Conservation (phyloP, 768 basidiomycete species). For the Podaxis sp. region DNA sequence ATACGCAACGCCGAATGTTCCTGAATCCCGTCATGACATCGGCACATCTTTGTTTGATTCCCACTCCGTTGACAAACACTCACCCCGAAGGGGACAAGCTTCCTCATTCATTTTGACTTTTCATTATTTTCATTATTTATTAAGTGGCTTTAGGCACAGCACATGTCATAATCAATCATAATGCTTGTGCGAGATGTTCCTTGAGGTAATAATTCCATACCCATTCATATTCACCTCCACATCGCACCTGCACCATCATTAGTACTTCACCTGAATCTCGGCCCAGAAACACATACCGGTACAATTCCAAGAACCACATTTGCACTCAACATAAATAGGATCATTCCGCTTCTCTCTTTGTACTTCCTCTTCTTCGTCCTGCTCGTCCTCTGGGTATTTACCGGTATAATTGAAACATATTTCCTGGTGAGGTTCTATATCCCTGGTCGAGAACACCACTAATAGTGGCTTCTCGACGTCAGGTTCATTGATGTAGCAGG, state of each 20-base stretch:
- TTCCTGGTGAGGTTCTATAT: slow-evolving; percentile 67
- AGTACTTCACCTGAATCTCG: not conserved
- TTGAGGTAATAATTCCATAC: no score
- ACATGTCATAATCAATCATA: not conserved
- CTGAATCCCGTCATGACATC: not conserved
- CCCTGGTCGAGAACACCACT: slow-evolving; percentile 61
- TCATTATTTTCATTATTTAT: no score
- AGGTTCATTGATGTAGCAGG: slow-evolving; percentile 78
- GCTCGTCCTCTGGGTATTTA: slow-evolving; percentile 34
- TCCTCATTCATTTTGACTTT: no score
- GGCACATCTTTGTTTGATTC: not conserved
- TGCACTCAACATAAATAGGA: slow-evolving; percentile 29
- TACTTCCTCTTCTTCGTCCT: slow-evolving; percentile 29
- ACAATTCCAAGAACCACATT: slow-evolving; percentile 17
- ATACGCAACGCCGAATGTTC: not conserved
- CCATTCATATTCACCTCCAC: not conserved
- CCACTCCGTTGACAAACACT: not conserved
- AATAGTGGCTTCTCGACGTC: slow-evolving; percentile 69
- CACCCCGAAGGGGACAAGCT: no score
- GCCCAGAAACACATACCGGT: not conserved
- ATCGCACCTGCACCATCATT: not conserved
- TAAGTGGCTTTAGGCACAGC: no score
- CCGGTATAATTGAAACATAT: slow-evolving; percentile 78
- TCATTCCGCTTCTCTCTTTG: slow-evolving; percentile 23
- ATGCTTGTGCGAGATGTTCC: not conserved